A percentile compares a stretch with the other conserved stretches of the same genome.
These are phyloP conservation scores for Silybum marianum DNA, from an alignment of 129 eudicot species.

Conservation along the genomic window DNA sequence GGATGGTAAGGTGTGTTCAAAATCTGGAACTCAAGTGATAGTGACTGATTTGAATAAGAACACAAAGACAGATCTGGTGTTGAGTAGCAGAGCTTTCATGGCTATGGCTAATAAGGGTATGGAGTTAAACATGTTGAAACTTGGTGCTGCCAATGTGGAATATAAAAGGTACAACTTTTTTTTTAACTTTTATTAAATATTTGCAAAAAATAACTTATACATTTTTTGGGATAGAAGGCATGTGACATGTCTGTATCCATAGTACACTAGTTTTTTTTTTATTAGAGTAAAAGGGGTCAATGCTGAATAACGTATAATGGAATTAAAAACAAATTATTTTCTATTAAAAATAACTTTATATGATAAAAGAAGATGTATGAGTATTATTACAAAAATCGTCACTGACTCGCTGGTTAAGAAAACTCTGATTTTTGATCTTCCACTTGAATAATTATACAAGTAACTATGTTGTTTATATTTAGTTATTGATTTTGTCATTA, in stretches of 20 bases:
- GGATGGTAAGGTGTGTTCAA: slow-evolving; percentile 44
- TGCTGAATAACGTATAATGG: not conserved
- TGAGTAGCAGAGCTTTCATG: slow-evolving; percentile 63
- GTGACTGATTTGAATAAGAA: slow-evolving; percentile 54
- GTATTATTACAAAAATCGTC: not conserved
- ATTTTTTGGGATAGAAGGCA: not conserved
- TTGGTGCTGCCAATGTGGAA: slow-evolving; percentile 59
- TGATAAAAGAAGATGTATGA: no score
- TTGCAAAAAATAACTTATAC: not conserved
- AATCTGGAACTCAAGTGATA: slow-evolving; percentile 53
- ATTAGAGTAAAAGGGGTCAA: not conserved
- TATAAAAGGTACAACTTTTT: slow-evolving; percentile 49
- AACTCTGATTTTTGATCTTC: not conserved
- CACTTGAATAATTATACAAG: not conserved
- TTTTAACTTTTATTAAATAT: no score
- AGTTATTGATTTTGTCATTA: no score
- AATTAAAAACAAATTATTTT: no score
- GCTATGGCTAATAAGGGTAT: slow-evolving; percentile 67
- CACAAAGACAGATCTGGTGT: slow-evolving; percentile 52
- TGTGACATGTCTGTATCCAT: not conserved
- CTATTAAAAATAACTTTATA: not conserved
- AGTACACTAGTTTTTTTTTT: not conserved
- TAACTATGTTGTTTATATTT: no score
- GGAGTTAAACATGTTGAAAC: slow-evolving; percentile 50
- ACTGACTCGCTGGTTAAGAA: not conserved